Conservation (phyloP, 75 land plant genomes). For the Larix kaempferi region DNA sequence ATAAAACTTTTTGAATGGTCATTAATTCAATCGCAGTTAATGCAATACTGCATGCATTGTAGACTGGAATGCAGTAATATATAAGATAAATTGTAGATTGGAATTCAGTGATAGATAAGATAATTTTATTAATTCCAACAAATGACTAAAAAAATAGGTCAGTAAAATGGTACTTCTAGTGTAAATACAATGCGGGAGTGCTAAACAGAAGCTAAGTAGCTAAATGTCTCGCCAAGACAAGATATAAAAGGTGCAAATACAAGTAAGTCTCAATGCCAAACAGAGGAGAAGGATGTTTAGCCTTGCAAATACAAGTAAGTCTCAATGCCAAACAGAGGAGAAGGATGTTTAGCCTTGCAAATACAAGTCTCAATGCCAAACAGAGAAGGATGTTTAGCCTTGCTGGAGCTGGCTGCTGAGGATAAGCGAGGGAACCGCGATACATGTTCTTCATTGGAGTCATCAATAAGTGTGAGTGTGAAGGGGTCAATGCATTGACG, state of each 20-base stretch:
- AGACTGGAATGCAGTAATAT: too few relatives aligned
- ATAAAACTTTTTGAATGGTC: too few relatives aligned
- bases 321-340: neutral
- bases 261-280: neutral
- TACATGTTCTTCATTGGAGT: neutral
- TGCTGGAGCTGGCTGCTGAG: neutral
- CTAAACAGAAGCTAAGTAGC: neutral
- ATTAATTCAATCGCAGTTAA: neutral
- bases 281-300: neutral
- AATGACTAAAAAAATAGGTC: neutral
- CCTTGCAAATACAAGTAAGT: too few relatives aligned
- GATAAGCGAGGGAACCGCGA: neutral
- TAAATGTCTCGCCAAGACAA: neutral
- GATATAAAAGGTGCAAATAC: neutral
- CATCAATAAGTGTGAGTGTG: neutral
- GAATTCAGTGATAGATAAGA: too few relatives aligned
- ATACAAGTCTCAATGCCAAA: neutral
- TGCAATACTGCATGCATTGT: neutral
- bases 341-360: neutral
- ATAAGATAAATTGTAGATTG: too few relatives aligned
- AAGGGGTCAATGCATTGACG: neutral
- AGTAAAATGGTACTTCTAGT: neutral
- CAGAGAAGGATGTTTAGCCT: neutral
- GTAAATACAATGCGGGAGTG: neutral
- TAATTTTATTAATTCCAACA: neutral